Conservation (phyloP, 768 basidiomycete genomes). For the Gloeophyllum trabeum region DNA sequence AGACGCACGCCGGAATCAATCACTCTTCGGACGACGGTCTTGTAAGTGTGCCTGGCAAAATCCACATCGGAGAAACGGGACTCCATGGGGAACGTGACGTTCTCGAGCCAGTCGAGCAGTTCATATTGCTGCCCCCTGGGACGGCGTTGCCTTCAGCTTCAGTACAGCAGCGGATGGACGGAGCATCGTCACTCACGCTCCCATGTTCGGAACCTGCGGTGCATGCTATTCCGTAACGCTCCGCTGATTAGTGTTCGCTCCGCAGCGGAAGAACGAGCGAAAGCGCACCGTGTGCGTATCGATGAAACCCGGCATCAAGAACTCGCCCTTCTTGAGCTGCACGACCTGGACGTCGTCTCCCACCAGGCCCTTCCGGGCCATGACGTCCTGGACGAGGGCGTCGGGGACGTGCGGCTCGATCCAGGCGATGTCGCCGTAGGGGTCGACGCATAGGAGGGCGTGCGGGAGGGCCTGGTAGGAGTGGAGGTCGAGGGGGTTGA, state of each 20-base stretch:
- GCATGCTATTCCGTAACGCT: slow-evolving; percentile 46
- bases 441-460: slow-evolving; percentile 42
- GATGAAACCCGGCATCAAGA: slow-evolving; percentile 80
- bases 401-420: slow-evolving; percentile 46
- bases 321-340: slow-evolving; percentile 34
- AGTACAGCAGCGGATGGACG: background rate
- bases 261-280: background rate
- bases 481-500: slow-evolving; percentile 38
- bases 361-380: slow-evolving; percentile 37
- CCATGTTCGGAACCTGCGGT: slow-evolving; percentile 67
- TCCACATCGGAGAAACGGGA: slow-evolving; percentile 54
- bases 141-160: background rate
- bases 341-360: slow-evolving; percentile 23
- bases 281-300: slow-evolving; percentile 81
- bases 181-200: slow-evolving; percentile 29
- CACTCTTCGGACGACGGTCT: slow-evolving; percentile 56
- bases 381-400: slow-evolving; percentile 32
- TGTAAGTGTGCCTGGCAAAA: slow-evolving; percentile 64
- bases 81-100: slow-evolving; percentile 86
- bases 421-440: slow-evolving; percentile 57
- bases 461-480: slow-evolving; percentile 34
- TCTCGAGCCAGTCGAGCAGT: slow-evolving; percentile 79
- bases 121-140: slow-evolving; percentile 73
- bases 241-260: no score
- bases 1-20: slow-evolving; percentile 65